phyloP scores from a whole-genome alignment of 2,329 filamentous ascomycete genomes.

The Neospermospora avenae region DNA sequence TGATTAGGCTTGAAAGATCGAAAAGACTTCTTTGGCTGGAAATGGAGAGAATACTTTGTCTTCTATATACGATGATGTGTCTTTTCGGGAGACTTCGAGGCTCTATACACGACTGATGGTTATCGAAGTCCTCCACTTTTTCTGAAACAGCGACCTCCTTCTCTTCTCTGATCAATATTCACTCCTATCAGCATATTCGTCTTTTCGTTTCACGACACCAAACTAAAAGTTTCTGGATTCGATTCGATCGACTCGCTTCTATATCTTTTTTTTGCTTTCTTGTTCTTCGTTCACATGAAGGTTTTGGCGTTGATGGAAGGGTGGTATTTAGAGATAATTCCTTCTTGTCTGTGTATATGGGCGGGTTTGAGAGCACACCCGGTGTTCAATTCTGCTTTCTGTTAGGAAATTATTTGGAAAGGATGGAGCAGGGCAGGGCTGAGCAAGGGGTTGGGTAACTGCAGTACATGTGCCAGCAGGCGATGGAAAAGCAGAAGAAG shows the following conservation, averaged over 20 bases:
- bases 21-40: constrained; percentile 21
- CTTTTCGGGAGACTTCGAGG: neutral
- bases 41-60: constrained; percentile 17
- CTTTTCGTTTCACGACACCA: constrained; percentile 2
- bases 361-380: neutral
- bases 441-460: neutral
- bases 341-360: constrained; percentile 7
- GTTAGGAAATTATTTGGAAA: neutral
- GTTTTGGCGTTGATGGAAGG: constrained; percentile 1
- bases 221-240: constrained; percentile 14
- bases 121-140: constrained; percentile 1
- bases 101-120: constrained; percentile 7
- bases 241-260: neutral
- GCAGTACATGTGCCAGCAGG: neutral
- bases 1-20: constrained; percentile 25
- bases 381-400: neutral
- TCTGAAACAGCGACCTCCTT: constrained; percentile 8
- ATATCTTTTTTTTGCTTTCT: constrained; percentile 5
- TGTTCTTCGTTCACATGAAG: constrained; percentile 5
- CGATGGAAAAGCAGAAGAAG: neutral
- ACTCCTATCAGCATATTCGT: constrained; percentile 7
- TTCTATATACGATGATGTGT: constrained; percentile 10
- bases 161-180: constrained; percentile 21
- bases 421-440: neutral
- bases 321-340: constrained; percentile 14